Conservation (phyloP, 139 green algal species). For the Picochlorum costavermella region DNA sequence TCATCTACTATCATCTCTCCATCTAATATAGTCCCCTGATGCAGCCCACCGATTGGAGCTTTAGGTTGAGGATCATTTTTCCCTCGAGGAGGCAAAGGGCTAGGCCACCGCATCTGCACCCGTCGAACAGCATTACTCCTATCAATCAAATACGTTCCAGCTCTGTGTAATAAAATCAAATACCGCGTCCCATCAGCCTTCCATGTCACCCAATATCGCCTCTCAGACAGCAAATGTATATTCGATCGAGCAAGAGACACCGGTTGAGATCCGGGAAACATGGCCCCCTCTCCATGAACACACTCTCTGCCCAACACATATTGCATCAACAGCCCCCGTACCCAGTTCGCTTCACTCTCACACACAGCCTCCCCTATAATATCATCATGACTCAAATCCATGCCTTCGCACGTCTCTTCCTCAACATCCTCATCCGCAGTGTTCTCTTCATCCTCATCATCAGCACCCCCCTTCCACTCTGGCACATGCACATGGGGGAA, state of each 20-base stretch:
- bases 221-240: slow-evolving; percentile 44
- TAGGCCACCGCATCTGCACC: slow-evolving; percentile 52
- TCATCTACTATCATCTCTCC: slow-evolving; percentile 94
- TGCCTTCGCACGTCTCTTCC: background rate
- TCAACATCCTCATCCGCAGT: slow-evolving; percentile 2
- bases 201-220: slow-evolving; percentile 83
- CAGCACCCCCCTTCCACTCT: slow-evolving; percentile 56
- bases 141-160: slow-evolving; percentile 86
- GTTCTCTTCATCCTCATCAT: slow-evolving; percentile 23
- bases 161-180: slow-evolving; percentile 67
- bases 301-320: slow-evolving; percentile 9
- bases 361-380: slow-evolving; percentile 70
- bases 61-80: background rate
- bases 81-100: background rate
- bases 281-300: background rate
- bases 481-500: slow-evolving; percentile 39
- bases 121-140: slow-evolving; percentile 55
- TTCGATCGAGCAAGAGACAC: slow-evolving; percentile 75
- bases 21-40: slow-evolving; percentile 74
- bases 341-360: slow-evolving; percentile 35
- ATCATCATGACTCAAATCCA: slow-evolving; percentile 70
- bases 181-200: slow-evolving; percentile 97
- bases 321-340: slow-evolving; percentile 23
- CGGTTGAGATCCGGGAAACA: slow-evolving; percentile 86
- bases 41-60: slow-evolving; percentile 12